Evolutionary conservation across 345 rosid species (phyloP), one percentile per base, ranked within the genome.

Genomic region (Linum trigynum): DNA sequence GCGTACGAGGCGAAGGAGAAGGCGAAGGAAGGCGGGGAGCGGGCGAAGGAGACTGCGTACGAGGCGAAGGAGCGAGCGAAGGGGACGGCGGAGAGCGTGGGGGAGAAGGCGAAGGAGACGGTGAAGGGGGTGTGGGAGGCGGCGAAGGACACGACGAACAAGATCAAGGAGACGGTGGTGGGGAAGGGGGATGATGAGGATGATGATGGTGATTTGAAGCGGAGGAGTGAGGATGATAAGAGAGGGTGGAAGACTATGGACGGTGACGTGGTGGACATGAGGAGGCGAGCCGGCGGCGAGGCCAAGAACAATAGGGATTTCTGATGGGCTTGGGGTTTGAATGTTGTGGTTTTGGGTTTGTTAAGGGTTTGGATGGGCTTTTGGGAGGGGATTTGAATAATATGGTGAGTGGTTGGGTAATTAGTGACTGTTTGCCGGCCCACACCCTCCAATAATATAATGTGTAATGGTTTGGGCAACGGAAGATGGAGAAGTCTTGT

Each of bases 21-120:
- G 59, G 59, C 59, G 7, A 56, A 56, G 59, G 35, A 56, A 7
- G 23, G 4, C 8, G 23, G 35, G 4, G 36, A 56, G 4, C n/a
- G 67, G 39, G 11, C 55, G 38, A 58, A 69, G 0, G 85, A 78
- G 61, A 56, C 8, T 36, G 59, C 36, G 32, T 7, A n/a, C 17
- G 59, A 56, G 59, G 16, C 59, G 35, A 23, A 7, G 59, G 59
- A 56, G 59, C 7, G 59, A 5, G 23, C 59, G 61, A 37, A 72
- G 65, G 70, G 48, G 63, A 69, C 62, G n/a, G 73, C 40, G 64
- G 59, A 62, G 59, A 55, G 62, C 57, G 70, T 41, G 0, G 60
- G 69, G 7, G 71, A 72, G 37, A 51, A 11, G 15, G 5, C 67
- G 10, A 66, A 64, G 17, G 85, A 77, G 62, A 48, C 68, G 10